Evolutionary conservation across 2,329 filamentous ascomycete genomes (phyloP), one percentile per base, ranked within the genome.

Genomic region (Fusarium sarcochroum): DNA sequence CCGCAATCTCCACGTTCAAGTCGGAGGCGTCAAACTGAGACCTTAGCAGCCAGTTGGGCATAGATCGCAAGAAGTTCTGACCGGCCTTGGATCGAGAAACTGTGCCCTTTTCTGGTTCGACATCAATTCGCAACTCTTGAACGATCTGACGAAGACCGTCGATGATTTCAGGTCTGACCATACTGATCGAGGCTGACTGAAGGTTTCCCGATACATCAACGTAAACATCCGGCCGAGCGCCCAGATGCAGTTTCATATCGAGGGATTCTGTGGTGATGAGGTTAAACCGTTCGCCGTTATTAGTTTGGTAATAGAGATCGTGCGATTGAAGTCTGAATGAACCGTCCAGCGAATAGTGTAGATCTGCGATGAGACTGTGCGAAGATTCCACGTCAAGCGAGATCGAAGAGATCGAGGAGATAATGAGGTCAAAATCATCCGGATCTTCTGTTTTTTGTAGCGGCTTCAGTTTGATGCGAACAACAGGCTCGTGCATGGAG

Each of bases 351-450:
- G 92, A 93, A 79, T 99, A 99, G 76, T 98, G 92, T 5, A 94
- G 82, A 34, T 97, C 92, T 58, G 92, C 92, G 35, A 93, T 88
- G 0, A 91, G 85, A 5, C 93, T 96, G 80, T 99, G 96, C n/a
- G 94, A 97, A 1, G 96, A 97, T 76, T 99, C 96, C 47, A 97
- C 86, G 74, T 99, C 96, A 21, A 98, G 82, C 0, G 95, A 97
- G 37, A 98, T 89, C 0, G 95, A 97, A 0, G 97, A 98, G 13
- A 97, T 93, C 3, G 94, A 96, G 2, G 93, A 97, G 47, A 99
- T 97, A 44, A 99, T 91, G 30, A 99, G 86, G 76, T 99, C 96
- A 71, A 96, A 98, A 69, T 98, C 94, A 63, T 94, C 93, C 1
- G 89, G 85, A 25, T 90, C 87, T 40, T 85, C 82, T 3, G 82